A percentile compares a stretch with the other conserved stretches of the same genome.
Conservation (phyloP, 1,139 yeast genomes). For the Diutina catenulata region DNA sequence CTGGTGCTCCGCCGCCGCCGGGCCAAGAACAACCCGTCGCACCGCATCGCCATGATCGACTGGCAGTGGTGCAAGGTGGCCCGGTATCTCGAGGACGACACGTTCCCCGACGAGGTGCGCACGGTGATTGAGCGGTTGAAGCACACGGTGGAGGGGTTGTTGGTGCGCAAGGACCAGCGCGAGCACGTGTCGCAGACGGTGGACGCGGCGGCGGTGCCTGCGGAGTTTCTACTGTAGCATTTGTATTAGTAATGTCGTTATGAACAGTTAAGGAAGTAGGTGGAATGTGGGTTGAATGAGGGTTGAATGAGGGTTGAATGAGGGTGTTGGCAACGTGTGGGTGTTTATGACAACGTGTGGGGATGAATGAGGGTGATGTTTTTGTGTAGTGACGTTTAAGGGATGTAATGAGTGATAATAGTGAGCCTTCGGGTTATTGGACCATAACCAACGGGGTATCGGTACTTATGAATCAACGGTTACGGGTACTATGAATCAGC, state of each 20-base stretch:
- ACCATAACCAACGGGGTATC: too few relatives aligned
- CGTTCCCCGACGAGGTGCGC: slow-evolving; percentile 12
- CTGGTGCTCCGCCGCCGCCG: slow-evolving; percentile 38
- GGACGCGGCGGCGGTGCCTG: neutral
- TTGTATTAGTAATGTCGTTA: neutral
- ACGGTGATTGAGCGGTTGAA: slow-evolving; percentile 18
- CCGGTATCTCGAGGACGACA: slow-evolving; percentile 12
- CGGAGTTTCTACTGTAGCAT: neutral
- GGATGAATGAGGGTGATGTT: too few relatives aligned
- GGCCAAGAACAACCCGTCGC: slow-evolving; percentile 57
- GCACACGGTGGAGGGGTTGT: slow-evolving; percentile 20
- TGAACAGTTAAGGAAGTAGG: neutral
- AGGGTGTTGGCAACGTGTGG: too few relatives aligned
- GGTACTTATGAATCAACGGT: too few relatives aligned
- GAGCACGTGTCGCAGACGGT: slow-evolving; percentile 6
- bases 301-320: too few relatives aligned
- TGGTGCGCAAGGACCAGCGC: slow-evolving; percentile 32
- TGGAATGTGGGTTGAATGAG: neutral
- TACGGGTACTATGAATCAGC: too few relatives aligned
- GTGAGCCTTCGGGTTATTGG: too few relatives aligned
- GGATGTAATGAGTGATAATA: too few relatives aligned
- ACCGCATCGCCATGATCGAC: slow-evolving; percentile 82
- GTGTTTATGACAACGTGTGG: too few relatives aligned
- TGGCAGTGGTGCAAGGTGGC: slow-evolving; percentile 64
- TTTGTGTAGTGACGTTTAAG: too few relatives aligned